phyloP scores from a whole-genome alignment of 192 early-diverging fungal species.

The Funneliformis mosseae region DNA sequence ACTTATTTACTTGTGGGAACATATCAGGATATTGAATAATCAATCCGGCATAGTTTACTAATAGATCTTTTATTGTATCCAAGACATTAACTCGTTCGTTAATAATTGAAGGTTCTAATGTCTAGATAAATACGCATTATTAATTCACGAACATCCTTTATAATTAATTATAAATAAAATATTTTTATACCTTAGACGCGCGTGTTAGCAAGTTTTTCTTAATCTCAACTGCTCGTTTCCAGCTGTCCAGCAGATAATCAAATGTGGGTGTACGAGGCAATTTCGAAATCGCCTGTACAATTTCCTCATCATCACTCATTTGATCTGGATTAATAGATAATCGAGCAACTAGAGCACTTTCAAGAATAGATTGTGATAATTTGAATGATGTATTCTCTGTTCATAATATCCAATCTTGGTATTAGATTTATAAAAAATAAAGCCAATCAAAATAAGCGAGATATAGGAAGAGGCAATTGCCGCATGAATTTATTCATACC shows the following conservation, averaged over 20 bases:
- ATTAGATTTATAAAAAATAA: neutral
- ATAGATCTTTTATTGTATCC: constrained; percentile 55
- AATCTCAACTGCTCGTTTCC: constrained; percentile 57
- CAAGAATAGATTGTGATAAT: constrained; percentile 57
- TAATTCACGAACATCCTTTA: constrained; percentile 18
- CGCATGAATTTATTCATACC: neutral
- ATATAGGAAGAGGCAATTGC: neutral
- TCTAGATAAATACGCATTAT: constrained; percentile 28
- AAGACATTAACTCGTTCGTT: constrained; percentile 63
- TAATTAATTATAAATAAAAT: neutral
- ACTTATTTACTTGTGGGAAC: constrained; percentile 76
- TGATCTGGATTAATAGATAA: constrained; percentile 62
- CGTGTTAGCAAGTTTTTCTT: constrained; percentile 53
- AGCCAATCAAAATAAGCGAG: neutral
- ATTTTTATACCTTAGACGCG: constrained; percentile 45
- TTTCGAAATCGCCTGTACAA: constrained; percentile 37
- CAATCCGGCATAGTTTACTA: constrained; percentile 85
- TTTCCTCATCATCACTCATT: constrained; percentile 40
- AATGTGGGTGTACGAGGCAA: constrained; percentile 44
- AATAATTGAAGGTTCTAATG: constrained; percentile 56
- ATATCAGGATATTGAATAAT: constrained; percentile 86
- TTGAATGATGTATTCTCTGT: constrained; percentile 41
- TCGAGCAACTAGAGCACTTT: constrained; percentile 71
- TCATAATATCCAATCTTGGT: constrained; percentile 35
- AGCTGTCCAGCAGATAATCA: constrained; percentile 70